phyloP scores from a whole-genome alignment of 2,329 filamentous ascomycete species.

The Aspergillus pseudoviridinutans region DNA sequence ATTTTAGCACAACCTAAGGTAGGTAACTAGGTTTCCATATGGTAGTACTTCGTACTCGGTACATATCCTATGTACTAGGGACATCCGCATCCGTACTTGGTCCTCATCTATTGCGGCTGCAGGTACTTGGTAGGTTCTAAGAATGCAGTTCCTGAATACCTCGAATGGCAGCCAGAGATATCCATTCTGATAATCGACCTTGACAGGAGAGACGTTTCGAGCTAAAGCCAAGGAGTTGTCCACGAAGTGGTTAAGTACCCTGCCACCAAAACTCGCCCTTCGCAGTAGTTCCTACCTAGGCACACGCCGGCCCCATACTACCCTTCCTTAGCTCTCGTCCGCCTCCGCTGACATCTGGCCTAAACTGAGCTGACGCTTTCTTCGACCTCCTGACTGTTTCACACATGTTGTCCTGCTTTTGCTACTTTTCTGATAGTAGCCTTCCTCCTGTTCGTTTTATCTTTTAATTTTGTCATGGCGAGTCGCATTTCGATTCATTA shows the following conservation, averaged over 20 bases:
- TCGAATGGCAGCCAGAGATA: not conserved
- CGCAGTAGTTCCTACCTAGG: not conserved
- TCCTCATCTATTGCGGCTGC: not conserved
- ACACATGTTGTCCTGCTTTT: slow-evolving; percentile 23
- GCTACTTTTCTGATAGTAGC: slow-evolving; percentile 9
- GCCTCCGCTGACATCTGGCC: slow-evolving; percentile 32
- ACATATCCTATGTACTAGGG: too few species aligned
- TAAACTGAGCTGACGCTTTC: slow-evolving; percentile 28
- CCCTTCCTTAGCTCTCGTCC: slow-evolving; percentile 4
- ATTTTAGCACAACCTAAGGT: not conserved
- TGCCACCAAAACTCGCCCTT: not conserved
- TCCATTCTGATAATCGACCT: not conserved
- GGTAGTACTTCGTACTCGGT: too few species aligned
- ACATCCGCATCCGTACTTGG: not conserved
- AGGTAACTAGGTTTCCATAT: too few species aligned
- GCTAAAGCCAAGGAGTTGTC: not conserved
- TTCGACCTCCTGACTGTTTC: slow-evolving; percentile 26
- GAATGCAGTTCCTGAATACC: not conserved
- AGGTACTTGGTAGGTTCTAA: not conserved
- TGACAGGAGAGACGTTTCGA: not conserved
- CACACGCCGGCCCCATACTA: not conserved
- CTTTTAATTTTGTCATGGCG: slow-evolving; percentile 32
- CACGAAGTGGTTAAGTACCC: not conserved
- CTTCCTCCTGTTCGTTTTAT: slow-evolving; percentile 17
- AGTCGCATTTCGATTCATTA: slow-evolving; percentile 27